These are phyloP conservation scores for Lactifluus echinatus DNA, from an alignment of 768 basidiomycete genomes.

Conservation along the genomic window DNA sequence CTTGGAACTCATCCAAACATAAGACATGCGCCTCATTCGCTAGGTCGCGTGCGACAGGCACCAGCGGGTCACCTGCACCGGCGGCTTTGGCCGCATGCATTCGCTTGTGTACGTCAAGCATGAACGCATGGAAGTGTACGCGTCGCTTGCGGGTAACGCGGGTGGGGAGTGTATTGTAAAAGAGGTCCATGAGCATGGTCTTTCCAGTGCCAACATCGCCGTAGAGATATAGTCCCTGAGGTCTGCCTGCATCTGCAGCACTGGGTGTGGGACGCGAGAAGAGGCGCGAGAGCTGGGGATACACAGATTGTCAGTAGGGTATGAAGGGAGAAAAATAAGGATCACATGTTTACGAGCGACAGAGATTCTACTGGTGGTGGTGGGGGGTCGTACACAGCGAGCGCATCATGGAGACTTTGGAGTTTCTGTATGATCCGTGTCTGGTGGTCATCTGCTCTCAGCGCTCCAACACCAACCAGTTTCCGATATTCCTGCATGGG, in stretches of 20 bases:
- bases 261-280: constrained; percentile 15
- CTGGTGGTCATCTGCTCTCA: constrained; percentile 79
- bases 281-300: constrained; percentile 10
- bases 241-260: constrained; percentile 25
- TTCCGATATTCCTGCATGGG: constrained; percentile 37
- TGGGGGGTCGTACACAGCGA: constrained; percentile 62
- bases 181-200: constrained; percentile 99
- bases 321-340: background rate
- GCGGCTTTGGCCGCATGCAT: constrained; percentile 70
- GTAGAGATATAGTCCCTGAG: constrained; percentile 84
- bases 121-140: constrained; percentile 98
- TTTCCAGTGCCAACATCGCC: constrained; percentile 98
- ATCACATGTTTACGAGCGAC: constrained; percentile 28
- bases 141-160: constrained; percentile 66
- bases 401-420: constrained; percentile 66
- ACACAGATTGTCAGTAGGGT: background rate
- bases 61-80: constrained; percentile 72
- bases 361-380: constrained; percentile 26
- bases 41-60: constrained; percentile 81
- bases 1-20: constrained; percentile 99
- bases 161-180: constrained; percentile 73
- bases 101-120: constrained; percentile 97
- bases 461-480: constrained; percentile 40
- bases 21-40: constrained; percentile 79
- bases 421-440: constrained; percentile 74